phyloP scores from a whole-genome alignment of 257 asterid genomes.

The Solanum lycopersicoides region DNA sequence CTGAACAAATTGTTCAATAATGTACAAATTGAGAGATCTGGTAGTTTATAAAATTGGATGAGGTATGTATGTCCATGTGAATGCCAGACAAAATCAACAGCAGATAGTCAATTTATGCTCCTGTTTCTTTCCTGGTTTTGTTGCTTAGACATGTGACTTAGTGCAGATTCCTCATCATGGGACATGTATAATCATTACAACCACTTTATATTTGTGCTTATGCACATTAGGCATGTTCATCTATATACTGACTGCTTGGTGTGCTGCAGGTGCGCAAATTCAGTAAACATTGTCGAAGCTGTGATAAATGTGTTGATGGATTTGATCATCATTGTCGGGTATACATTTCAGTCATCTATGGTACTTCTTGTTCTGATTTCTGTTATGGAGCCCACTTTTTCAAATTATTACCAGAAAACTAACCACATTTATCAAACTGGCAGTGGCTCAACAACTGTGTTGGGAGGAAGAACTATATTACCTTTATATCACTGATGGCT shows the following conservation, averaged over 20 bases:
- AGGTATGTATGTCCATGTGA: background rate
- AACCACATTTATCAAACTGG: slow-evolving; percentile 17
- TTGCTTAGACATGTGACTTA: background rate
- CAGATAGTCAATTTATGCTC: background rate
- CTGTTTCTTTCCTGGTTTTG: background rate
- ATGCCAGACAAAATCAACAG: background rate
- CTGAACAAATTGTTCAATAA: background rate
- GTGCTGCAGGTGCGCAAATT: slow-evolving; percentile 70
- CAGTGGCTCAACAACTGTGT: slow-evolving; percentile 99
- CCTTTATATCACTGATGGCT: slow-evolving; percentile 85
- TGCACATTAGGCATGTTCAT: background rate
- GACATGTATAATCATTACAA: background rate
- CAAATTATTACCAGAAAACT: slow-evolving; percentile 13
- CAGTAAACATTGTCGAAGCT: slow-evolving; percentile 98
- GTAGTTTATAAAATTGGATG: background rate
- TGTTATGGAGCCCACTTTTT: background rate
- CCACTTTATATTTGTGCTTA: background rate
- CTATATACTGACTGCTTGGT: background rate
- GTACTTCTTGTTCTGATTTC: background rate
- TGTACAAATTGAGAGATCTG: background rate
- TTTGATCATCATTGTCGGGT: slow-evolving; percentile 99
- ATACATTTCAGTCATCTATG: slow-evolving; percentile 12
- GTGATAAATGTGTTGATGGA: slow-evolving; percentile 99
- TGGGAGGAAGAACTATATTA: slow-evolving; percentile 77
- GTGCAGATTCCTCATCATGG: background rate